Percentiles rank a stretch among this genome's conserved stretches.
Conservation (phyloP, 1,284 basidiomycete species). For the Inonotus obliquus region DNA sequence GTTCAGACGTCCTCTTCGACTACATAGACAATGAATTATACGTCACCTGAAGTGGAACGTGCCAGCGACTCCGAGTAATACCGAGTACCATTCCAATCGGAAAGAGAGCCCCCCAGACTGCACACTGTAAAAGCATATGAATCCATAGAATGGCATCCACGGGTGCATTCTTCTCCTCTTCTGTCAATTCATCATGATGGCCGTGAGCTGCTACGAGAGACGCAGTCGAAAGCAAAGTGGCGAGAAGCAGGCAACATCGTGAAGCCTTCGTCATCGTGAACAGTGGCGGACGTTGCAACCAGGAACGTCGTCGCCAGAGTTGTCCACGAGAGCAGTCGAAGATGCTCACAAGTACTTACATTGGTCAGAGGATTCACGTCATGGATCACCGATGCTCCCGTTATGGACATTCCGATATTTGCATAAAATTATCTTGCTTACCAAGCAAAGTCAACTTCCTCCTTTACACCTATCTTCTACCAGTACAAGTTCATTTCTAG, state of each 20-base stretch:
- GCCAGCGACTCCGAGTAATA: slow-evolving; percentile 74
- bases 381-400: too few species aligned
- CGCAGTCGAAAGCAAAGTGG: background rate
- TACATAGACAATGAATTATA: background rate
- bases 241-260: background rate
- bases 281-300: background rate
- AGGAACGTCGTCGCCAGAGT: too few species aligned
- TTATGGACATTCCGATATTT: too few species aligned
- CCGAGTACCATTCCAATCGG: slow-evolving; percentile 87
- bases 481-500: too few species aligned
- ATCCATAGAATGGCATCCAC: slow-evolving; percentile 76
- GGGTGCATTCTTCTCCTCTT: slow-evolving; percentile 63
- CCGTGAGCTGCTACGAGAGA: slow-evolving; percentile 41
- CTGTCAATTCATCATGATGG: slow-evolving; percentile 54
- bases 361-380: background rate
- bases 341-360: background rate
- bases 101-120: slow-evolving; percentile 80
- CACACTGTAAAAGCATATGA: slow-evolving; percentile 71
- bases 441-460: too few species aligned
- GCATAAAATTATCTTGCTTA: too few species aligned
- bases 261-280: background rate
- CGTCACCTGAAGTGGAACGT: slow-evolving; percentile 77
- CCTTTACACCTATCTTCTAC: too few species aligned
- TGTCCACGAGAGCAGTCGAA: too few species aligned
- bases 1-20: background rate